Conservation (phyloP, 2,329 filamentous ascomycete species). For the Penicillium sp. region DNA sequence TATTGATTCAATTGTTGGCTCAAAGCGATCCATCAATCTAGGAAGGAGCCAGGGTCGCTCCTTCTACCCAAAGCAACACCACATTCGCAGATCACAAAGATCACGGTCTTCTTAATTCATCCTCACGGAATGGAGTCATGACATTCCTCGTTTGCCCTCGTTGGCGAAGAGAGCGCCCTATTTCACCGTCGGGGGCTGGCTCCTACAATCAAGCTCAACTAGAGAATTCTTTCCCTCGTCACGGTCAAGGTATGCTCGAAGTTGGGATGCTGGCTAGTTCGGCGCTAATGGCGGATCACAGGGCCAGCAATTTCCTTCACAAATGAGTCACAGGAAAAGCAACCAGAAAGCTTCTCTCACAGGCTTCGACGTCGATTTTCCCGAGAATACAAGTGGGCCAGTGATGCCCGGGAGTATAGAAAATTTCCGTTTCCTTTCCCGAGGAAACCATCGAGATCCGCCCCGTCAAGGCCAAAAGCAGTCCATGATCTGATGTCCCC, state of each 20-base stretch:
- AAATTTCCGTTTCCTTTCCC: constrained; percentile 20
- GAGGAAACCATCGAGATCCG: constrained; percentile 16
- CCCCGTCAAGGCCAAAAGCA: background rate
- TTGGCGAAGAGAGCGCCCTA: constrained; percentile 19
- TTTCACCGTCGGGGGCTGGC: constrained; percentile 14
- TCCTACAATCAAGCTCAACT: constrained; percentile 12
- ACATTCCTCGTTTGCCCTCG: constrained; percentile 27
- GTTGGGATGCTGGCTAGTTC: background rate
- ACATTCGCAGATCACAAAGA: background rate
- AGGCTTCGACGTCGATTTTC: constrained; percentile 36
- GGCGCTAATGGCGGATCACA: background rate
- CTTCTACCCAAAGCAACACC: background rate
- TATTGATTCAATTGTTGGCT: background rate
- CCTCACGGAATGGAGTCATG: constrained; percentile 12
- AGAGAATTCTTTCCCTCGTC: constrained; percentile 4
- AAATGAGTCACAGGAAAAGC: constrained; percentile 4
- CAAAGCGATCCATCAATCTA: background rate
- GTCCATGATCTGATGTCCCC: constrained; percentile 6
- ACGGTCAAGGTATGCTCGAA: background rate
- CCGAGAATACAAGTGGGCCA: constrained; percentile 26
- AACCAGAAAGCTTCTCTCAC: constrained; percentile 26
- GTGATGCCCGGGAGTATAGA: constrained; percentile 14
- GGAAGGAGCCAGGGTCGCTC: background rate
- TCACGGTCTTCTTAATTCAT: background rate
- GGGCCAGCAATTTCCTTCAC: constrained; percentile 4